Evolutionary conservation across 805 yeast species (phyloP), one percentile per base, ranked within the genome.

Genomic region (Candida insectalens): DNA sequence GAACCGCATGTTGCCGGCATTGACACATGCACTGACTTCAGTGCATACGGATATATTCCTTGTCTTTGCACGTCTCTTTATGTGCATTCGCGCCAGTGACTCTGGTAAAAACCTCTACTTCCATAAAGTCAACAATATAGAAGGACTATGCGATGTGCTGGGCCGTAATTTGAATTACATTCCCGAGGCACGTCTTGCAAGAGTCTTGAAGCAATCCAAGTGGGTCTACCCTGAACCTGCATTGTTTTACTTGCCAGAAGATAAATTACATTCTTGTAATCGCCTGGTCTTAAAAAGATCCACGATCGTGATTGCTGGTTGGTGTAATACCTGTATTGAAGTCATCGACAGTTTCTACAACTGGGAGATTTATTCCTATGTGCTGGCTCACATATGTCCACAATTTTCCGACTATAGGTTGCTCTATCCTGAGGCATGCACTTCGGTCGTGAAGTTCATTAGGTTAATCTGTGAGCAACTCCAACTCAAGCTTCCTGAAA

Each of bases 311-410:
- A 57, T 74, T n/a, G 47, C 63, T 4, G 48, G 51, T 12, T 71
- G 87, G 79, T 51, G 80, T 6, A 47, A 60, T 1, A 38, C 74
- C 9, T 71, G 77, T 5, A 50, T 69, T 8, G 55, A 59, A 5
- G 60, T 77, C 1, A 47, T 82, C 42, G 67, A 68, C 9, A 59
- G 62, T 3, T 75, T 75, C 26, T 61, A 70, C 13, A 68, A 70
- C 38, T 83, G 89, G 92, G 89, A 80, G 40, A 50, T 74, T 1
- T 83, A 77, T 50, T 74, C 87, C 0, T 79, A 63, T 45, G 53
- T 75, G 1, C 60, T 78, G 63, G 72, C 81, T 0, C 84, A 80
- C 51, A 63, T 82, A 35, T 76, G 85, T 45, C 71, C 83, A 0
- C 94, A 83, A 46, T 47, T 83, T 20, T 62, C 82, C 8, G 77